These are phyloP conservation scores for Hypoxylon sp. DNA, from an alignment of 2,329 filamentous ascomycete species.

Conservation along the genomic window DNA sequence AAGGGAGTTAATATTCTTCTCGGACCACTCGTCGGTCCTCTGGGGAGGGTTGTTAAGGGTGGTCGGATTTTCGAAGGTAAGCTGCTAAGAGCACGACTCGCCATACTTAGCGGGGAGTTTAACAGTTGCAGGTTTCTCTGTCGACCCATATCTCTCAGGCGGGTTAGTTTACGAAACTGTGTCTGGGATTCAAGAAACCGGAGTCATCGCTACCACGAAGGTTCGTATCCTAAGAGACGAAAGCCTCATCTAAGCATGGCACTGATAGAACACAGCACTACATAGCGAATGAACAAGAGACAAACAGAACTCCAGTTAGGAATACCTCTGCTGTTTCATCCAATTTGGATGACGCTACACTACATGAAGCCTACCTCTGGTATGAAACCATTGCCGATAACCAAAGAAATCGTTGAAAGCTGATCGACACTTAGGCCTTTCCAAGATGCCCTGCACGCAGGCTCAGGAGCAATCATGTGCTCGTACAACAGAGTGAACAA, in stretches of 20 bases:
- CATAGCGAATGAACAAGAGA: conserved; percentile 77
- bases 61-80: conserved; percentile 67
- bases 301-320: conserved; percentile 59
- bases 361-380: conserved; percentile 72
- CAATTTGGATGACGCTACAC: conserved; percentile 67
- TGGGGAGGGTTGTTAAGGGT: conserved; percentile 66
- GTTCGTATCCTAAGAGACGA: background rate
- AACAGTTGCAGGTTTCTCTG: conserved; percentile 37
- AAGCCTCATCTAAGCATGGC: background rate
- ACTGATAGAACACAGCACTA: conserved; percentile 62
- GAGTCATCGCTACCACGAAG: conserved; percentile 55
- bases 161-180: conserved; percentile 70
- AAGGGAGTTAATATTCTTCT: conserved; percentile 80
- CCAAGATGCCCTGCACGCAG: conserved; percentile 46
- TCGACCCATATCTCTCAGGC: conserved; percentile 27
- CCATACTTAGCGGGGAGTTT: background rate
- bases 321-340: conserved; percentile 51
- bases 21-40: conserved; percentile 72
- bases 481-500: conserved; percentile 63
- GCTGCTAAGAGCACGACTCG: background rate
- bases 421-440: background rate
- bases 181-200: conserved; percentile 58
- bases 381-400: conserved; percentile 45
- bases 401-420: background rate
- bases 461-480: conserved; percentile 60